A percentile compares a stretch with the other conserved stretches of the same genome.
Evolutionary conservation across 352 stramenopile species (phyloP).

Genomic region (Phytophthora parvispora): DNA sequence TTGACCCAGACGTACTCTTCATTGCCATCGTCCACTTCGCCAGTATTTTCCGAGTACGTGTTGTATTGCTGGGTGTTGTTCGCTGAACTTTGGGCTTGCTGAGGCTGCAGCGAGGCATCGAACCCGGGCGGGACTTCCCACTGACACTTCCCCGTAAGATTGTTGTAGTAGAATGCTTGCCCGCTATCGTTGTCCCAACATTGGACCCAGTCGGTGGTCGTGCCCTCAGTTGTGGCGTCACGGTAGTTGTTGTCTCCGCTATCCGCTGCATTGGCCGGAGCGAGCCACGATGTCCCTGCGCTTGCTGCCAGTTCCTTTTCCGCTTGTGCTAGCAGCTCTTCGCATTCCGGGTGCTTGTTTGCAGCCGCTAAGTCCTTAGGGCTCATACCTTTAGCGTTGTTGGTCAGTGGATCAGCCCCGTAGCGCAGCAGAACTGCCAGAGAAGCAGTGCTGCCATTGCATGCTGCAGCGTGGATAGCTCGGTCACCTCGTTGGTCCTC

Average conservation of each 20-base stretch:
- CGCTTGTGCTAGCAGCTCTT: slow-evolving; percentile 51
- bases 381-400: slow-evolving; percentile 62
- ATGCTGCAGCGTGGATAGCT: slow-evolving; percentile 69
- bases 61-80: slow-evolving; percentile 36
- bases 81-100: slow-evolving; percentile 23
- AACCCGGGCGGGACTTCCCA: slow-evolving; percentile 63
- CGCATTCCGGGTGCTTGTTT: slow-evolving; percentile 59
- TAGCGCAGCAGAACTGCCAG: slow-evolving; percentile 60
- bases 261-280: slow-evolving; percentile 56
- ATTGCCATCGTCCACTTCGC: slow-evolving; percentile 29
- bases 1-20: slow-evolving; percentile 82
- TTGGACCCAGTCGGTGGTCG: slow-evolving; percentile 53
- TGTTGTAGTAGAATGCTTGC: slow-evolving; percentile 80
- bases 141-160: slow-evolving; percentile 76
- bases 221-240: slow-evolving; percentile 12
- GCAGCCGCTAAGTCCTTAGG: slow-evolving; percentile 54
- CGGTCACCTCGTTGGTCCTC: slow-evolving; percentile 70
- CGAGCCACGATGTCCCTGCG: slow-evolving; percentile 59
- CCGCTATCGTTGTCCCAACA: slow-evolving; percentile 71
- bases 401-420: slow-evolving; percentile 54
- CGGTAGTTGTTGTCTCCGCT: slow-evolving; percentile 13
- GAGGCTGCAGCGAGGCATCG: slow-evolving; percentile 33
- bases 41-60: slow-evolving; percentile 10
- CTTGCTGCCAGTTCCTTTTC: slow-evolving; percentile 48
- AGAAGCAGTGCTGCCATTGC: slow-evolving; percentile 61